Evolutionary conservation across 192 early-diverging fungal species (phyloP), one percentile per base, ranked within the genome.

Genomic region (Chytriomyces confervae): DNA sequence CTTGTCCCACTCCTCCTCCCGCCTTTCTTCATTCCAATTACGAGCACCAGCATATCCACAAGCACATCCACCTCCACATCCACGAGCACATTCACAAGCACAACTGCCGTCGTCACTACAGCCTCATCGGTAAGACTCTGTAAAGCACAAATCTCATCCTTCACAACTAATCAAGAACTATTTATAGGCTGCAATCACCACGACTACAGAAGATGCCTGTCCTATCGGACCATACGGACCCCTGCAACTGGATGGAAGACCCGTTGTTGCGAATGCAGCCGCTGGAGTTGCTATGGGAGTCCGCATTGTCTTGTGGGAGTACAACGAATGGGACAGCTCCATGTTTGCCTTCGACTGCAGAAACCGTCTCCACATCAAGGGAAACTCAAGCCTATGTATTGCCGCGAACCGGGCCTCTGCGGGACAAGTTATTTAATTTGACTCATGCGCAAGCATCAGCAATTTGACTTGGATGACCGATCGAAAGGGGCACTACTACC

Each of bases 311-410:
- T 27, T 64, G 62, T 27, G 27, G 11, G 11, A 16, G n/a, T 24
- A 11, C 18, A 27, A 64, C 18, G 10, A 13, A 16, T 24, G 27
- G 10, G 10, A 11, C 16, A 20, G 10, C 20, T n/a, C 18, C 66
- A 29, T 47, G 66, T 68, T 47, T 48, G 66, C 18, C 13, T 68
- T 68, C 46, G 66, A 68, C 66, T 68, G 44, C 29, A 36, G 27
- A 11, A 68, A 68, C 46, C 8, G 46, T 18, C 44, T 48, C 1
- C 13, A 9, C 24, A 68, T 36, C 46, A 8, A 68, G 47, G 24
- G 9, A 13, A 24, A 68, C 24, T 45, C 66, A 24, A 68, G 13
- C 13, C 66, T 68, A 1, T 68, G 66, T 24, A 9, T 68, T 11
- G 8, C 44, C 10, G 45, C 66, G 45, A 16, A 64, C n/a, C 0